Evolutionary conservation across 2,329 filamentous ascomycete genomes (phyloP).

Genomic region (Diaporthe destruens): DNA sequence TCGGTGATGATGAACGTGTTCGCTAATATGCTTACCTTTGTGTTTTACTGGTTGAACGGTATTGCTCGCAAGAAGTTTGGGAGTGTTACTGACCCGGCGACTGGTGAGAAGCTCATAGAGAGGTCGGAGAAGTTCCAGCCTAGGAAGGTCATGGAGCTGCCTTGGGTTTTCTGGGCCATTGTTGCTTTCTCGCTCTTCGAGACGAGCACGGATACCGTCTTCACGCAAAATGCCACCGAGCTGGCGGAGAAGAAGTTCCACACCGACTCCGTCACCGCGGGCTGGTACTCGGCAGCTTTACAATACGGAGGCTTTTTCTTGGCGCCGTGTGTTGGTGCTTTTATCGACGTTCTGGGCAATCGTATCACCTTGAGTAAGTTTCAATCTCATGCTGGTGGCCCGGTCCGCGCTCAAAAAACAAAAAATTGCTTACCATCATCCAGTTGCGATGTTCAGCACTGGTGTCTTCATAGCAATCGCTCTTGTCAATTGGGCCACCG

Average conservation of each 20-base stretch:
- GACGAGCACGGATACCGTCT: constrained; percentile 67
- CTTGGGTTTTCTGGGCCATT: constrained; percentile 71
- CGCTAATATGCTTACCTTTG: constrained; percentile 65
- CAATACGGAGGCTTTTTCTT: constrained; percentile 71
- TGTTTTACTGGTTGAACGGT: constrained; percentile 68
- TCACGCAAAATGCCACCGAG: constrained; percentile 70
- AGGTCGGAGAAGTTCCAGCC: constrained; percentile 70
- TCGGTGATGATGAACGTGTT: constrained; percentile 74
- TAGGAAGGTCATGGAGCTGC: constrained; percentile 66
- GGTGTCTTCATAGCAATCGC: constrained; percentile 67
- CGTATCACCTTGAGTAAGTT: constrained; percentile 47
- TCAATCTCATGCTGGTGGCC: no score
- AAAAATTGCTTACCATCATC: constrained; percentile 10
- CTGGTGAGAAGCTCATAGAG: constrained; percentile 70
- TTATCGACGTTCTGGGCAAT: constrained; percentile 68
- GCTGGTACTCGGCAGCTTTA: constrained; percentile 70
- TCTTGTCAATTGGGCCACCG: constrained; percentile 65
- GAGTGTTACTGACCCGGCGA: constrained; percentile 65
- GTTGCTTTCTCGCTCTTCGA: constrained; percentile 69
- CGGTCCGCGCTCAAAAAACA: no score
- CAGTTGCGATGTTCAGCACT: constrained; percentile 57
- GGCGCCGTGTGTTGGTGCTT: constrained; percentile 66
- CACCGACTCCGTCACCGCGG: constrained; percentile 65
- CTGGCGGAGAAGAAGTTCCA: constrained; percentile 71
- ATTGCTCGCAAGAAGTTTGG: constrained; percentile 62